These are phyloP conservation scores for Yamadazyma sp. DNA, from an alignment of 1,139 yeast genomes.

Conservation along the genomic window DNA sequence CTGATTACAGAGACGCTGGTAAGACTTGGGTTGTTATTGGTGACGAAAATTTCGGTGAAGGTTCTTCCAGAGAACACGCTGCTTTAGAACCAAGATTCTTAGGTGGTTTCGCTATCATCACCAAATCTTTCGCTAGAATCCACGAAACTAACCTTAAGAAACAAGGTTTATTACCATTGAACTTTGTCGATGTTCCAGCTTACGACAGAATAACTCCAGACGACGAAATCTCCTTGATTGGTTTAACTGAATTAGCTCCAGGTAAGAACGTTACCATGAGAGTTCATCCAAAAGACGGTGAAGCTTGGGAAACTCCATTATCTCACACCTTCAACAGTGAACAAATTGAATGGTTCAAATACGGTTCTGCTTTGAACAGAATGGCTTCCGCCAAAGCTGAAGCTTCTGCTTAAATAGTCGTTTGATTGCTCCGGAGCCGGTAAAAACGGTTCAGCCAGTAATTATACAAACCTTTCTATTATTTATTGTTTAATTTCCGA, in stretches of 20 bases:
- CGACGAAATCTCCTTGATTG: conserved; percentile 86
- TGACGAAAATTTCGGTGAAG: conserved; percentile 99
- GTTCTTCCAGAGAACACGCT: conserved; percentile 99
- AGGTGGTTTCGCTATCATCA: conserved; percentile 96
- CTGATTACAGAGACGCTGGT: conserved; percentile 90
- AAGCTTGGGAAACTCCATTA: conserved; percentile 82
- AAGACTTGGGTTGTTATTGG: conserved; percentile 97
- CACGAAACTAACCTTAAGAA: conserved; percentile 81
- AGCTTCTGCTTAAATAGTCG: background rate
- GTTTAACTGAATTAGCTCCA: conserved; percentile 85
- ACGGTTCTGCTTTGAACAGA: conserved; percentile 98
- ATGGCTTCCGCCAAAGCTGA: conserved; percentile 59
- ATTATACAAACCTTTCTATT: conserved; percentile 2
- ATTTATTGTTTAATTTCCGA: conserved; percentile 12
- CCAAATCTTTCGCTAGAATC: conserved; percentile 97
- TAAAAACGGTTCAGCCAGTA: too few relatives aligned
- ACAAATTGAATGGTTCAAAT: conserved; percentile 99
- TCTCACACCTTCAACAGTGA: conserved; percentile 94
- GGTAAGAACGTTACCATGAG: conserved; percentile 86
- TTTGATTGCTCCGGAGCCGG: too few relatives aligned
- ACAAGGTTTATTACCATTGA: conserved; percentile 97
- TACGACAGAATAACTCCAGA: conserved; percentile 92
- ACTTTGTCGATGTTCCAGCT: conserved; percentile 83
- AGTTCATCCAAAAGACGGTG: conserved; percentile 88
- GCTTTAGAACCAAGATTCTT: conserved; percentile 99